Evolutionary conservation across 2,329 filamentous ascomycete species (phyloP), one percentile per base, ranked within the genome.

Genomic region (Didymella segeticola): DNA sequence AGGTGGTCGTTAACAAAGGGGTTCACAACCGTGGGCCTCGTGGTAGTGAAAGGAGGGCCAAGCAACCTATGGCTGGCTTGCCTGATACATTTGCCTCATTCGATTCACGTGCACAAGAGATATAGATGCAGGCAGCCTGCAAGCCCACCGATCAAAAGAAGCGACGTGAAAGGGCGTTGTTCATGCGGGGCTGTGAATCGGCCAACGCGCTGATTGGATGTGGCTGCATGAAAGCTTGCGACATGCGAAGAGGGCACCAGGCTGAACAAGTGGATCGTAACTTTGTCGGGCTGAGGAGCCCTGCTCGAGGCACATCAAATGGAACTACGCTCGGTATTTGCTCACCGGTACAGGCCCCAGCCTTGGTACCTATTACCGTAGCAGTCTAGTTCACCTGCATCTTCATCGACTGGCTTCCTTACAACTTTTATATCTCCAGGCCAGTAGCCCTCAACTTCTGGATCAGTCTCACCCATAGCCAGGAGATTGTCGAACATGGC

Each of bases 341-440:
- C 14, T 78, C 64, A 82, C 47, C 80, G 78, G 64, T 83, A 83
- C 20, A 81, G 63, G 65, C 81, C 82, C 3, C 79, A 80, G 52
- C 78, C 78, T 62, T 82, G 79, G 57, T 80, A 83, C 50, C 78
- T 77, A 66, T 83, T 83, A 3, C 81, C 81, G 68, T 81, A 83
- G 62, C 79, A 80, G 31, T 83, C 79, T 25, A 71, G 37, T 41
- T 76, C 72, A 10, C 78, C 79, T 41, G 67, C 78, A 46, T 78
- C 72, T 10, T 68, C 64, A 47, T 76, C 71, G 0, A 69, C 70
- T 11, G 70, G 67, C 14, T 71, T 70, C n/a, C 83, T 74, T n/a
- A 86, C 73, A 25, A 87, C 77, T 47, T 82, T 82, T 20, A 87
- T 79, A 27, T 83, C 76, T 5, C 85, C 85, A 25, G 81, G 78